These are phyloP conservation scores for Leptomonas seymouri DNA, from an alignment of 208 protist species.

Conservation along the genomic window DNA sequence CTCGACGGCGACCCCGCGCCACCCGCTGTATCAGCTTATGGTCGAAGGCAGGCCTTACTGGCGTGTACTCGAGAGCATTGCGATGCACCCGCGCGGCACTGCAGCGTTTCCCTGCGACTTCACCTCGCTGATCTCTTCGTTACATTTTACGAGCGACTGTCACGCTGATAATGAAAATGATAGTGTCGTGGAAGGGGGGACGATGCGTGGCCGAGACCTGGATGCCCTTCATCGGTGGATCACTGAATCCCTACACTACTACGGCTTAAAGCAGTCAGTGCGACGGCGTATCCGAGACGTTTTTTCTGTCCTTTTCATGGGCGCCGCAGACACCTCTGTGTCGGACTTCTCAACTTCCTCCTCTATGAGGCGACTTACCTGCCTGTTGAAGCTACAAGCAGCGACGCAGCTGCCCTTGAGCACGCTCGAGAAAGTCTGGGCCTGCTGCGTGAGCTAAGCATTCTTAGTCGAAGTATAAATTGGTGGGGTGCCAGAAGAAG, in stretches of 20 bases:
- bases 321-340: background rate
- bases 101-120: slow-evolving; percentile 46
- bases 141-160: background rate
- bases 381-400: slow-evolving; percentile 32
- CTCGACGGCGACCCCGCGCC: background rate
- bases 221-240: slow-evolving; percentile 32
- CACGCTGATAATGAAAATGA: background rate
- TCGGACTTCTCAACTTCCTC: background rate
- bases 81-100: slow-evolving; percentile 29
- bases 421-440: slow-evolving; percentile 31
- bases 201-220: background rate
- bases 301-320: background rate
- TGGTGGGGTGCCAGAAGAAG: background rate
- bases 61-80: slow-evolving; percentile 26
- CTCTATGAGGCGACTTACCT: slow-evolving; percentile 4
- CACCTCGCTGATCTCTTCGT: slow-evolving; percentile 9
- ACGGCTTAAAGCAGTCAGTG: slow-evolving; percentile 16
- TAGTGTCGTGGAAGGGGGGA: background rate
- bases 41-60: slow-evolving; percentile 15
- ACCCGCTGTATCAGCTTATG: slow-evolving; percentile 48
- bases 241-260: slow-evolving; percentile 47
- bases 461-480: background rate
- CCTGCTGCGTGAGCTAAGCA: slow-evolving; percentile 19
- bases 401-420: slow-evolving; percentile 24
- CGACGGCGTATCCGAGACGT: background rate